phyloP scores from a whole-genome alignment of 2,329 filamentous ascomycete species.

The Sarocladium strictum region DNA sequence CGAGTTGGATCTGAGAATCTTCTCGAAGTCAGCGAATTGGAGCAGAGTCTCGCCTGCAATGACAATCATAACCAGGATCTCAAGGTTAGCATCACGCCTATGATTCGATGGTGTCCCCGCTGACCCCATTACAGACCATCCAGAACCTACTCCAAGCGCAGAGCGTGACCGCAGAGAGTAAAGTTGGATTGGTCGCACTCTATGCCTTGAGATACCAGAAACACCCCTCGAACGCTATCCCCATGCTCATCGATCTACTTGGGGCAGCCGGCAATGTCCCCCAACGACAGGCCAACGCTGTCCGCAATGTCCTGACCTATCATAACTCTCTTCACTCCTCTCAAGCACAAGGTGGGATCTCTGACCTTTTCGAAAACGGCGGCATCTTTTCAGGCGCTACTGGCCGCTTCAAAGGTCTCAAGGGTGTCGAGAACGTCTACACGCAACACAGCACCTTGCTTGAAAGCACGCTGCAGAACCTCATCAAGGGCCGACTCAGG shows the following conservation, averaged over 20 bases:
- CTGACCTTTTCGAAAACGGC: slow-evolving; percentile 85
- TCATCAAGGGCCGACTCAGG: slow-evolving; percentile 85
- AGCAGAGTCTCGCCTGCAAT: slow-evolving; percentile 94
- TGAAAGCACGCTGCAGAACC: slow-evolving; percentile 80
- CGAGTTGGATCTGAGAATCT: slow-evolving; percentile 80
- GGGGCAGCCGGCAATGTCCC: slow-evolving; percentile 77
- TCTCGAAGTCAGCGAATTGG: slow-evolving; percentile 93
- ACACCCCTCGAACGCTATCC: slow-evolving; percentile 74
- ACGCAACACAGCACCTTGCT: slow-evolving; percentile 91
- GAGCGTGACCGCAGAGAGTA: slow-evolving; percentile 71
- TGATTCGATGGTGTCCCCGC: slow-evolving; percentile 9
- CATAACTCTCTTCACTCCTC: slow-evolving; percentile 80
- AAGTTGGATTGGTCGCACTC: slow-evolving; percentile 84
- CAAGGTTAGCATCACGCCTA: slow-evolving; percentile 51
- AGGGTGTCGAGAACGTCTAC: slow-evolving; percentile 98
- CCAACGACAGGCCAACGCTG: slow-evolving; percentile 67
- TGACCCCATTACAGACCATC: slow-evolving; percentile 52
- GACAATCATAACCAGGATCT: slow-evolving; percentile 89
- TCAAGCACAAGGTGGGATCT: slow-evolving; percentile 69
- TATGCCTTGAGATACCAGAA: slow-evolving; percentile 92
- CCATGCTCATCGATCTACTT: slow-evolving; percentile 82
- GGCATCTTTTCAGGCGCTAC: slow-evolving; percentile 88
- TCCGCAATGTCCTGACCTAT: slow-evolving; percentile 78
- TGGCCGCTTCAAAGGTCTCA: slow-evolving; percentile 86
- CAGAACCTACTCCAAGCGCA: slow-evolving; percentile 82